Evolutionary conservation across 148 eudicot species (phyloP).

Genomic region (Euryodendron excelsum): DNA sequence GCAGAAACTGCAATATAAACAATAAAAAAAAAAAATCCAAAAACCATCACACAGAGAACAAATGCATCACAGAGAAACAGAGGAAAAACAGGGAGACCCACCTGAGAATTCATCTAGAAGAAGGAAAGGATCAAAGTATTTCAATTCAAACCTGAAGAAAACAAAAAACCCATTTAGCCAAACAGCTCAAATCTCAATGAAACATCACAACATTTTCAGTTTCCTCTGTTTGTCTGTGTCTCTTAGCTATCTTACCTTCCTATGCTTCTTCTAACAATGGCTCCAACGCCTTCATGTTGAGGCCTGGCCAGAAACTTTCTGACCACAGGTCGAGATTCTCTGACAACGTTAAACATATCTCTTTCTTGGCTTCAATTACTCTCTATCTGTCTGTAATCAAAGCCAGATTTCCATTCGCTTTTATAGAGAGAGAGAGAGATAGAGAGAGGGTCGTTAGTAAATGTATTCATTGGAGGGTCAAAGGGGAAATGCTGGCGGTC

Average conservation of each 20-base stretch:
- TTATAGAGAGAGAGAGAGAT: constrained; percentile 16
- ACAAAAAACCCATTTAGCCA: constrained; percentile 14
- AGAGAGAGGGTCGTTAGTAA: not conserved
- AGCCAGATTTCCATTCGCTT: not conserved
- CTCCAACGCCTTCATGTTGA: constrained; percentile 86
- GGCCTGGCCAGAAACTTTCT: constrained; percentile 71
- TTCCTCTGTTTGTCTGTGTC: too few species aligned
- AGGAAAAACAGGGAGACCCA: constrained; percentile 14
- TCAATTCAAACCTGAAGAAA: constrained; percentile 63
- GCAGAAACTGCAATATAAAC: constrained; percentile 50
- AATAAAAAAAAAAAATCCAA: not conserved
- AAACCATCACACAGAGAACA: not conserved
- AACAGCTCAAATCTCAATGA: not conserved
- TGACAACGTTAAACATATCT: constrained; percentile 28
- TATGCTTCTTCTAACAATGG: constrained; percentile 76
- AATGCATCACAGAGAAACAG: constrained; percentile 3
- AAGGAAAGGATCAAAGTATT: constrained; percentile 81
- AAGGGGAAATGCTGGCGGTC: constrained; percentile 12
- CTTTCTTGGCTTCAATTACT: not conserved
- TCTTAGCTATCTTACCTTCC: constrained; percentile 58
- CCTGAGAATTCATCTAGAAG: constrained; percentile 78
- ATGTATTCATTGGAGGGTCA: constrained; percentile 12
- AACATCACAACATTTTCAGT: not conserved
- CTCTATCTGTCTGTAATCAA: not conserved
- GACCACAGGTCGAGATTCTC: constrained; percentile 50